Base-by-base conservation (phyloP, 768 basidiomycete genomes). In the Collybia sordida region DNA sequence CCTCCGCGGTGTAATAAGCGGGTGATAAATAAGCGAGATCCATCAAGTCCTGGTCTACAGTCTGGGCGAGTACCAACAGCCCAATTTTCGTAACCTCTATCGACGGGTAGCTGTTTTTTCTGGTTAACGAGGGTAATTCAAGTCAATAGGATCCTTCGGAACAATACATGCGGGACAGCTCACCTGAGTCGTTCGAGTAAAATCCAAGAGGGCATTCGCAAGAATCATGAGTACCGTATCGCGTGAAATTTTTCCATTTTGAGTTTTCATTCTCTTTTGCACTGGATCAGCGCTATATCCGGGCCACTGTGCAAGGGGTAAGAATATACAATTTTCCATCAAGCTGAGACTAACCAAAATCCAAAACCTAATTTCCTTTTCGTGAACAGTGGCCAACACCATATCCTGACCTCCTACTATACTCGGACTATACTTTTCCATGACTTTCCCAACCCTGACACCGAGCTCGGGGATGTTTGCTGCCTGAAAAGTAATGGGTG, bases 31-130 rank as follows among this genome's bases (percentile, higher is more conserved):
- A 75, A 58, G 34, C 71, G 64, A 24, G 61, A 52, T 45, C 68
- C 55, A n/a, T 64, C 24, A 47, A 64, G 24, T 17, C 63, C 59
- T 45, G 43, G 25, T 18, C 25, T 49, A 42, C 56, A 11, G 37
- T 65, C 45, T 8, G 52, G 39, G 35, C 46, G 56, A 27, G 52
- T 41, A 27, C 62, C 63, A 19, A 78, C 52, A 7, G 54, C 35
- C 74, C 76, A 80, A 0, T 48, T 49, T 46, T 74, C 70, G 45
- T 69, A 67, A 6, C 72, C 74, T 17, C 50, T 62, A 46, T 76
- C 69, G 1, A 66, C 60, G 14, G 57, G 45, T 6, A 65, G 51
- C 38, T 58, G 53, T 35, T 61, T 59, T 28, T 52, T 64, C 67
- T 71, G 38, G 7, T 34, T 15, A 42, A 21, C 18, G 28, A 18